These are phyloP conservation scores for Lablab purpureus DNA, from an alignment of 306 rosid genomes.

Conservation along the genomic window DNA sequence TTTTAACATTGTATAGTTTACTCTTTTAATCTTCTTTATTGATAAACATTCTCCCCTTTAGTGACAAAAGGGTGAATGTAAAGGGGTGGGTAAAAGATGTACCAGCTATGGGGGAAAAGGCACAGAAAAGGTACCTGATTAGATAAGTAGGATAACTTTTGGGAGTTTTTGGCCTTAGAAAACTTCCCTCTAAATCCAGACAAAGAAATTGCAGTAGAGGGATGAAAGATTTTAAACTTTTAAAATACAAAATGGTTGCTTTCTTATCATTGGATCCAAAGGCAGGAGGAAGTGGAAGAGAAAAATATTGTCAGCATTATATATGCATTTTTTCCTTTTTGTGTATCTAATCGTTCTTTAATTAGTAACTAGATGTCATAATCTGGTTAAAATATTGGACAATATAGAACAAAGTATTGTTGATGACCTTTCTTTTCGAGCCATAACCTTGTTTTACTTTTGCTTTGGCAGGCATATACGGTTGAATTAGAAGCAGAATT, in stretches of 20 bases:
- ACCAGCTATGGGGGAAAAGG: background rate
- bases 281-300: no score
- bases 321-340: background rate
- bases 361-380: background rate
- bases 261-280: no score
- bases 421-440: background rate
- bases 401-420: background rate
- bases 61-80: background rate
- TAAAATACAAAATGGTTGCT: no score
- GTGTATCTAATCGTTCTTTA: no score
- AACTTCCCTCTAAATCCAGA: background rate
- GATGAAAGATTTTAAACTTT: no score
- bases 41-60: background rate
- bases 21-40: background rate
- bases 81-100: background rate
- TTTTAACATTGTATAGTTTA: background rate
- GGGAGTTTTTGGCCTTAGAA: background rate
- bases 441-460: background rate
- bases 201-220: background rate
- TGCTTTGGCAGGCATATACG: conserved; percentile 66
- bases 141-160: background rate
- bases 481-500: conserved; percentile 82
- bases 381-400: background rate
- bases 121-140: background rate
- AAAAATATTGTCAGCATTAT: background rate